A percentile compares a stretch with the other conserved stretches of the same genome.
These are phyloP conservation scores for Theileria equi DNA, from an alignment of 169 alveolate species.

Conservation along the genomic window DNA sequence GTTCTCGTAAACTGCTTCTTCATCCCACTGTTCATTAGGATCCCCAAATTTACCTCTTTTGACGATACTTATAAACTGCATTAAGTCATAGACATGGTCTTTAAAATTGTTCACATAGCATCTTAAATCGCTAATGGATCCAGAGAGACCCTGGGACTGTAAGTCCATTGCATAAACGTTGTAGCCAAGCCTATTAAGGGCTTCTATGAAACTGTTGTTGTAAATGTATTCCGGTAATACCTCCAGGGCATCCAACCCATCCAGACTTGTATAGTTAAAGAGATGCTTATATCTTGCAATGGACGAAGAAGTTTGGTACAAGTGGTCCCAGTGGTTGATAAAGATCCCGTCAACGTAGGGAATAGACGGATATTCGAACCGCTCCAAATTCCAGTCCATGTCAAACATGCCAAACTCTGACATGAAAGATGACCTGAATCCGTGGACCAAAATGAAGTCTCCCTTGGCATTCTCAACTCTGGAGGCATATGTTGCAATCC, in stretches of 20 bases:
- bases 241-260: slow-evolving; percentile 44
- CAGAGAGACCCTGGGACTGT: slow-evolving; percentile 74
- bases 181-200: slow-evolving; percentile 58
- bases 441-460: too few species aligned
- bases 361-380: too few species aligned
- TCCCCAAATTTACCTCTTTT: slow-evolving; percentile 43
- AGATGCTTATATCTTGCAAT: too few species aligned
- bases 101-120: slow-evolving; percentile 45
- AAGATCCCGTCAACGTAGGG: too few species aligned
- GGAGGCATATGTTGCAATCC: too few species aligned
- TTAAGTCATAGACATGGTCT: slow-evolving; percentile 63
- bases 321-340: too few species aligned
- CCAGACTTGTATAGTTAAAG: slow-evolving; percentile 5
- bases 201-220: slow-evolving; percentile 64
- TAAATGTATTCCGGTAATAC: slow-evolving; percentile 54
- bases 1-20: too few species aligned
- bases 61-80: slow-evolving; percentile 67
- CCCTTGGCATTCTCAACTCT: too few species aligned
- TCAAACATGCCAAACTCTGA: too few species aligned
- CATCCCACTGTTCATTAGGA: slow-evolving; percentile 12
- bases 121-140: slow-evolving; percentile 43
- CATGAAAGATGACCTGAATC: too few species aligned
- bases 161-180: slow-evolving; percentile 66
- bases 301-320: too few species aligned
- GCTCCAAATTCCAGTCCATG: too few species aligned